phyloP scores from a whole-genome alignment of 2,329 filamentous ascomycete species.

The Apiospora sp. region DNA sequence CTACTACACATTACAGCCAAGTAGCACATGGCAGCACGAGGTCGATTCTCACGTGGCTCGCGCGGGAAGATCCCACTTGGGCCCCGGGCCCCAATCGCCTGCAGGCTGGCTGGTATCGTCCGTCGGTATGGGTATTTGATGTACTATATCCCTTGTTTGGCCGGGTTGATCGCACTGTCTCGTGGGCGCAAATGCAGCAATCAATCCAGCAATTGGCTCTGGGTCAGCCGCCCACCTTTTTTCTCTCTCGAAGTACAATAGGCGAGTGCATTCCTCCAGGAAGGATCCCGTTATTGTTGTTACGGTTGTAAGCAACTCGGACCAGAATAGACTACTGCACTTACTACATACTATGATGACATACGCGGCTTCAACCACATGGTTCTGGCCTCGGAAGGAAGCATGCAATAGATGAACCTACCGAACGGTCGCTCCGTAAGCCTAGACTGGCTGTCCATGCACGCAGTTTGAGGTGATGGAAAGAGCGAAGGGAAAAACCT shows the following conservation, averaged over 20 bases:
- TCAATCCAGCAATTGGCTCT: neutral
- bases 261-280: neutral
- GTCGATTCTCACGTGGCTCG: conserved; percentile 20
- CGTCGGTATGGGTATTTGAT: neutral
- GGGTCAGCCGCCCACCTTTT: neutral
- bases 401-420: conserved; percentile 10
- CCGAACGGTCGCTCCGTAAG: conserved; percentile 7
- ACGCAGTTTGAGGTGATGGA: neutral
- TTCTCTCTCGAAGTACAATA: neutral
- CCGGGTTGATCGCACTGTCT: neutral
- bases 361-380: conserved; percentile 11
- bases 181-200: neutral
- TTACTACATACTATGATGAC: conserved; percentile 8
- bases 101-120: neutral
- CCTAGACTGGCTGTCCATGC: conserved; percentile 10
- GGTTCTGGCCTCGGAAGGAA: conserved; percentile 16
- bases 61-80: conserved; percentile 23
- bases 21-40: conserved; percentile 22
- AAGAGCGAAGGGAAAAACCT: neutral
- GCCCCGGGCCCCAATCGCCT: conserved; percentile 3
- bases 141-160: neutral
- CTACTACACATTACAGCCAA: conserved; percentile 3
- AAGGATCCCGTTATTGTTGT: neutral
- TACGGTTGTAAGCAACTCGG: neutral
- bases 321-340: neutral